phyloP scores from a whole-genome alignment of 2,329 filamentous ascomycete genomes.

The Didymellaceae sp. region DNA sequence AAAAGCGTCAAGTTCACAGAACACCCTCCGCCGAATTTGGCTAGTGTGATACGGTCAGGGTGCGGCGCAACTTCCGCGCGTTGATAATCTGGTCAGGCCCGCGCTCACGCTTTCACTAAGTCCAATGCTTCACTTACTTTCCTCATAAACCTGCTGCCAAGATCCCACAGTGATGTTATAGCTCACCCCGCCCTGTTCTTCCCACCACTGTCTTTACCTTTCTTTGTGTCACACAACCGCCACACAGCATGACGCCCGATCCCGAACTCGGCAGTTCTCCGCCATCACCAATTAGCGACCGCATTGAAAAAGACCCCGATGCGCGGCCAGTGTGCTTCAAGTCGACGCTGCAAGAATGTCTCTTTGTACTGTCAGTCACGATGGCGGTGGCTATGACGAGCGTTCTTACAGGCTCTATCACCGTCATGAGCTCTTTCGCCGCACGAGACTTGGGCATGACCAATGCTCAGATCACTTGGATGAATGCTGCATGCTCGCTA shows the following conservation, averaged over 20 bases:
- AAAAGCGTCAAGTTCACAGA: neutral
- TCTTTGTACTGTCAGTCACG: slow-evolving; percentile 71
- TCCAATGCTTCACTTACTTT: neutral
- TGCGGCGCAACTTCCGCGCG: slow-evolving; percentile 11
- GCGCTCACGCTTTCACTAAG: neutral
- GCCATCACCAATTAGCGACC: slow-evolving; percentile 30
- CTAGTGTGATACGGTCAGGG: neutral
- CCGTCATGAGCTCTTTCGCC: slow-evolving; percentile 69
- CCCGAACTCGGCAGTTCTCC: slow-evolving; percentile 21
- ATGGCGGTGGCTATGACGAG: slow-evolving; percentile 69
- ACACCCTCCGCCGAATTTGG: neutral
- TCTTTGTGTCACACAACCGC: neutral
- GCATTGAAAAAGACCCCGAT: slow-evolving; percentile 38
- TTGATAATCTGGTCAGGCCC: slow-evolving; percentile 3
- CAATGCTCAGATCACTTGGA: slow-evolving; percentile 71
- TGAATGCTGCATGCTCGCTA: slow-evolving; percentile 67
- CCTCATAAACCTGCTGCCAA: neutral
- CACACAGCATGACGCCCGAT: slow-evolving; percentile 21
- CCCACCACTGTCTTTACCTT: neutral
- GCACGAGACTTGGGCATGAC: slow-evolving; percentile 67
- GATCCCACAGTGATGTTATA: slow-evolving; percentile 1
- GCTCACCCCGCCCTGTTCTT: neutral
- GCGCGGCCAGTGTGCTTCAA: slow-evolving; percentile 65
- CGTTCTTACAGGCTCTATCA: slow-evolving; percentile 64
- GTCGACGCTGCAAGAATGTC: slow-evolving; percentile 66